These are phyloP conservation scores for Cyberlindnera veronae DNA, from an alignment of 805 yeast genomes.

Conservation along the genomic window DNA sequence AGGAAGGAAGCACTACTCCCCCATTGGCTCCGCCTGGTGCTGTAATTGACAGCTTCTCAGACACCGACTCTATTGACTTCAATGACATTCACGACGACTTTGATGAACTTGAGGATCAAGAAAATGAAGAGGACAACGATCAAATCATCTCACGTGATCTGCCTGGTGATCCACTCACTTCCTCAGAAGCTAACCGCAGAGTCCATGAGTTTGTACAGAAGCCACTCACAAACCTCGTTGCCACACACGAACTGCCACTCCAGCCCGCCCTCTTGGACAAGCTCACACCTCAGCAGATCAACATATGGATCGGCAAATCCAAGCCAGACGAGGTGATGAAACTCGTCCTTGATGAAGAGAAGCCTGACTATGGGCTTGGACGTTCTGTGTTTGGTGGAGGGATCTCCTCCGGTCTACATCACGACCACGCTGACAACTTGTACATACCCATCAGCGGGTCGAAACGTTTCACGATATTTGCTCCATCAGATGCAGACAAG, in stretches of 20 bases:
- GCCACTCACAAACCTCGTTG: conserved; percentile 49
- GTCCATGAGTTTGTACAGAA: conserved; percentile 53
- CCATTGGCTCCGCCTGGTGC: conserved; percentile 8
- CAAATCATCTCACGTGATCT: conserved; percentile 13
- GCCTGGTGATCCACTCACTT: conserved; percentile 27
- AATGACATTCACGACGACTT: conserved; percentile 47
- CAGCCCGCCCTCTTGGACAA: conserved; percentile 39
- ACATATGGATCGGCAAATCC: conserved; percentile 63
- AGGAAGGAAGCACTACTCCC: conserved; percentile 9
- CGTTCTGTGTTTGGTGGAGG: conserved; percentile 55
- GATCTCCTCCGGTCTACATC: conserved; percentile 71
- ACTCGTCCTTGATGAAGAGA: conserved; percentile 21
- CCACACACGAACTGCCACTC: conserved; percentile 33
- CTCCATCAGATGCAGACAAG: conserved; percentile 58
- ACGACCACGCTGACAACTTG: conserved; percentile 76
- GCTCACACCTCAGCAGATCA: conserved; percentile 65
- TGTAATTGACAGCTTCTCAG: conserved; percentile 28
- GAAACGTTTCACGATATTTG: conserved; percentile 63
- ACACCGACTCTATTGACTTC: conserved; percentile 40
- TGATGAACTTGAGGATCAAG: conserved; percentile 33
- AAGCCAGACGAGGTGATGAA: no score
- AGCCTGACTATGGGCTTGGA: conserved; percentile 42
- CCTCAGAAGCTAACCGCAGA: conserved; percentile 38
- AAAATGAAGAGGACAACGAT: conserved; percentile 16
- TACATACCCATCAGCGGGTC: conserved; percentile 58